These are phyloP conservation scores for Biscutella laevigata DNA, from an alignment of 441 rosid species.

Conservation along the genomic window DNA sequence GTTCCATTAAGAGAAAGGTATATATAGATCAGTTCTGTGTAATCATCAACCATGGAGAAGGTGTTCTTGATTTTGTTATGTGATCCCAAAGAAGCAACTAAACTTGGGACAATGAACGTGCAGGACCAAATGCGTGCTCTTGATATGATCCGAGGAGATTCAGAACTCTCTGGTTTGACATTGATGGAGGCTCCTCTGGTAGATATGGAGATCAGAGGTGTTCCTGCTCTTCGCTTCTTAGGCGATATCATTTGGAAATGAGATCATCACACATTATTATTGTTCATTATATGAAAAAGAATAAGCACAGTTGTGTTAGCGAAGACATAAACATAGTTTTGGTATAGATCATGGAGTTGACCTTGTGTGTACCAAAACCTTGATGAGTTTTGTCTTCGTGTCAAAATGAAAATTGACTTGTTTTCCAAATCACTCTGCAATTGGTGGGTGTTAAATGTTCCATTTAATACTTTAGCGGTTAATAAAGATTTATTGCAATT, in stretches of 20 bases:
- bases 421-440: not conserved
- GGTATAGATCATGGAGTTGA: not conserved
- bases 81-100: not conserved
- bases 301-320: constrained; percentile 1
- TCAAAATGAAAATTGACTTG: not conserved
- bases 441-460: not conserved
- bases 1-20: constrained; percentile 87
- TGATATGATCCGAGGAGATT: constrained; percentile 58
- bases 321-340: constrained; percentile 10
- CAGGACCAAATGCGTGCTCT: constrained; percentile 94
- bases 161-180: constrained; percentile 63
- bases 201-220: constrained; percentile 94
- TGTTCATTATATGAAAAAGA: not conserved
- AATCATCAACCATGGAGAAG: not conserved
- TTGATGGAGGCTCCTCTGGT: constrained; percentile 76
- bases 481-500: constrained; percentile 8
- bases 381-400: not conserved
- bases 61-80: not conserved
- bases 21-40: not conserved
- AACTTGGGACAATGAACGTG: constrained; percentile 15
- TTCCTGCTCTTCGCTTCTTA: constrained; percentile 80
- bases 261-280: constrained; percentile 12
- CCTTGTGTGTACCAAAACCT: too few relatives aligned
- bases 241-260: constrained; percentile 91
- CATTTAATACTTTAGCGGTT: not conserved